phyloP scores from a whole-genome alignment of 306 rosid genomes.

The Acmispon strigosus region DNA sequence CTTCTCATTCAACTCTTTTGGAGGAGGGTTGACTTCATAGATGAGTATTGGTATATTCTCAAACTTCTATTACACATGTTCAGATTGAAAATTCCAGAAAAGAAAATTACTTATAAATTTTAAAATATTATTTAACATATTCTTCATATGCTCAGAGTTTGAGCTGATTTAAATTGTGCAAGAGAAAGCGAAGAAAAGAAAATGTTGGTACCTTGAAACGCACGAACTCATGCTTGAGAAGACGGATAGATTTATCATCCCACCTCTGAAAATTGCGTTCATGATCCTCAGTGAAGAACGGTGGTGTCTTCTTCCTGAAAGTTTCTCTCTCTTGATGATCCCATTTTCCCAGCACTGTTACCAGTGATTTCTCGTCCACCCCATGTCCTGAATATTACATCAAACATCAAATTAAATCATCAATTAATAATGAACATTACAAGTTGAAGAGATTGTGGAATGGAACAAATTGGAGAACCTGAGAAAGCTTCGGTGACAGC shows the following conservation, averaged over 20 bases:
- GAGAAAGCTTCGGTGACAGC: constrained; percentile 67
- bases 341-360: constrained; percentile 66
- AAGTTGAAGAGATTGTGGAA: background rate
- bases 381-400: constrained; percentile 59
- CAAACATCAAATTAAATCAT: background rate
- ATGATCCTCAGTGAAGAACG: constrained; percentile 50
- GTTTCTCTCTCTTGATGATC: constrained; percentile 45
- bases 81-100: too few species aligned
- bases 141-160: background rate
- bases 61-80: too few species aligned
- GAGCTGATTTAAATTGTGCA: too few species aligned
- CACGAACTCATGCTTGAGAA: constrained; percentile 76
- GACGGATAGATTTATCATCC: constrained; percentile 46
- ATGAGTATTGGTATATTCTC: too few species aligned
- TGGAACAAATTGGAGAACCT: constrained; percentile 37
- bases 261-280: constrained; percentile 75
- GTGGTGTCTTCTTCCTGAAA: constrained; percentile 52
- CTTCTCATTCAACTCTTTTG: too few species aligned
- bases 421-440: too few species aligned
- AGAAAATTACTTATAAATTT: too few species aligned
- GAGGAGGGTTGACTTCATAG: too few species aligned
- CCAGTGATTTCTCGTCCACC: constrained; percentile 67
- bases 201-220: constrained; percentile 62
- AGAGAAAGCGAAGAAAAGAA: too few species aligned
- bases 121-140: too few species aligned